These are phyloP conservation scores for Silene coronaria DNA, from an alignment of 179 eudicot genomes.

Conservation along the genomic window DNA sequence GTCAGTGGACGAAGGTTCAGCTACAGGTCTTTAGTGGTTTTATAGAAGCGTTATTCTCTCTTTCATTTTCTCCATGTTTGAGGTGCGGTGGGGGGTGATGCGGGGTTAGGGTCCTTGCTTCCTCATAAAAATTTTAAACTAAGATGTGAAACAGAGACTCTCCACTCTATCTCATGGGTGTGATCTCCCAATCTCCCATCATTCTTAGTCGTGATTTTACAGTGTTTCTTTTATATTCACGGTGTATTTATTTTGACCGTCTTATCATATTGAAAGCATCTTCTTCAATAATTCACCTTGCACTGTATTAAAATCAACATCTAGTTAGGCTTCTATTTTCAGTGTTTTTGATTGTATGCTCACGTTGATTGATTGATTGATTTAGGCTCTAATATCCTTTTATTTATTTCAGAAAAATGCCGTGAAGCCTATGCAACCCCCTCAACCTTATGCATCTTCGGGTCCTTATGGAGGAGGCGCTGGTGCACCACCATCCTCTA, in stretches of 20 bases:
- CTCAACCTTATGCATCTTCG: slow-evolving; percentile 56
- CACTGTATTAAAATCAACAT: too few species aligned
- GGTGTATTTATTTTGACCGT: neutral
- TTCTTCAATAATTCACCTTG: neutral
- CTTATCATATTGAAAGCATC: neutral
- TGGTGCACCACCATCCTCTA: slow-evolving; percentile 59
- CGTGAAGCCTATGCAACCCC: slow-evolving; percentile 58
- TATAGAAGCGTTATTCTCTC: neutral
- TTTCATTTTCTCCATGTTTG: neutral
- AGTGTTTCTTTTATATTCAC: neutral
- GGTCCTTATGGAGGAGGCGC: slow-evolving; percentile 61
- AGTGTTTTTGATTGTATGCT: slow-evolving; percentile 8
- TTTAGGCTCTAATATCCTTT: neutral
- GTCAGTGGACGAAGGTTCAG: neutral
- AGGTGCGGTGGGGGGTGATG: neutral
- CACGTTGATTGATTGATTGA: neutral
- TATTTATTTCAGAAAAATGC: slow-evolving; percentile 59
- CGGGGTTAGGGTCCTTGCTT: neutral
- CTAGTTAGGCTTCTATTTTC: neutral
- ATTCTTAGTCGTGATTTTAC: neutral
- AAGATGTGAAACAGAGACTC: neutral
- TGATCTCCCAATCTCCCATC: neutral
- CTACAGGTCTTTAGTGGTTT: neutral
- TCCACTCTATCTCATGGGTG: neutral
- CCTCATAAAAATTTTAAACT: neutral